phyloP scores from a whole-genome alignment of 1,284 basidiomycete species.

The Volvariella surrecta region DNA sequence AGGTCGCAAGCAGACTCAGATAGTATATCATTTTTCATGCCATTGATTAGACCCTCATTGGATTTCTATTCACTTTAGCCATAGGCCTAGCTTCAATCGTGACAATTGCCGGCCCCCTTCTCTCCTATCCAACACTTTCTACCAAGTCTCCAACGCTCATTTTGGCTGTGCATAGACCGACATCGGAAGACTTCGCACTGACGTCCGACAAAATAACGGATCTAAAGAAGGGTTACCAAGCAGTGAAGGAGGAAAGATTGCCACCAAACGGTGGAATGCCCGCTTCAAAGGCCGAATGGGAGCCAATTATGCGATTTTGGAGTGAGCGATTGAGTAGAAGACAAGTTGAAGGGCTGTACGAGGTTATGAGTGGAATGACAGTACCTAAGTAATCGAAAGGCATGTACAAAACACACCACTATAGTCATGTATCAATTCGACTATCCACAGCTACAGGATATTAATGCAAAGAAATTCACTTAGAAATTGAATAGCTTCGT shows the following conservation, averaged over 20 bases:
- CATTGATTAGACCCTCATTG: constrained; percentile 3
- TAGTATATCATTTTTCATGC: constrained; percentile 3
- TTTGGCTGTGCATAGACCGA: constrained; percentile 49
- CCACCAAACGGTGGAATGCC: constrained; percentile 58
- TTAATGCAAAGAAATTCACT: too few species aligned
- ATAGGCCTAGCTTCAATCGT: constrained; percentile 55
- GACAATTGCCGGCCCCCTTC: constrained; percentile 61
- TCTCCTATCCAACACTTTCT: constrained; percentile 65
- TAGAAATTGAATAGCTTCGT: background rate
- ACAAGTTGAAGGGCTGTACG: constrained; percentile 63
- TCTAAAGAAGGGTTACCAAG: constrained; percentile 51
- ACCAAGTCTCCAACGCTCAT: constrained; percentile 50
- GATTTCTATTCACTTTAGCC: background rate
- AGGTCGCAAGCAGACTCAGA: constrained; percentile 26
- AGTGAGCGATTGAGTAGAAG: constrained; percentile 56
- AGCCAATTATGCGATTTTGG: constrained; percentile 83
- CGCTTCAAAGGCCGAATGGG: constrained; percentile 68
- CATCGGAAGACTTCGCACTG: constrained; percentile 35
- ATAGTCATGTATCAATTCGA: too few species aligned
- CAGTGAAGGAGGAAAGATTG: constrained; percentile 39
- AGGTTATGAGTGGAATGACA: constrained; percentile 49
- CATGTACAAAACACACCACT: too few species aligned
- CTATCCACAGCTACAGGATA: too few species aligned
- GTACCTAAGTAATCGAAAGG: background rate
- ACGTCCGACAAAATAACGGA: constrained; percentile 34